Evolutionary conservation across 2,329 filamentous ascomycete species (phyloP).

Genomic region (Botryotinia narcissicola): DNA sequence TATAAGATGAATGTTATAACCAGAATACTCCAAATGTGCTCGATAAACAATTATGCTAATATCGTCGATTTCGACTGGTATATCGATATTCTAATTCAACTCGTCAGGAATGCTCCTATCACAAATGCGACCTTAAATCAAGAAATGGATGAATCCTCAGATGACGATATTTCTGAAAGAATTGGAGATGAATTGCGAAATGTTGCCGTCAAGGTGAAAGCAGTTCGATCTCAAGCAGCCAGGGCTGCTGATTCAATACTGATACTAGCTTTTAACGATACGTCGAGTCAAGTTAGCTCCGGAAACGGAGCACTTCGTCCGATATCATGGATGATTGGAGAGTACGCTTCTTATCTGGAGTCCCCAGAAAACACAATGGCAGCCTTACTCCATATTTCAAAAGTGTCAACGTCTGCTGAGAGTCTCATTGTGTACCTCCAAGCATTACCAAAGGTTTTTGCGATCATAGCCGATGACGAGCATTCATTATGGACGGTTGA

Average conservation of each 20-base stretch:
- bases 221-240: slow-evolving; percentile 75
- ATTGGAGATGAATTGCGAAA: slow-evolving; percentile 88
- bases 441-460: slow-evolving; percentile 81
- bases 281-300: slow-evolving; percentile 53
- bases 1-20: slow-evolving; percentile 82
- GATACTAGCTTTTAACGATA: slow-evolving; percentile 54
- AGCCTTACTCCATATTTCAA: slow-evolving; percentile 66
- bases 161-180: slow-evolving; percentile 55
- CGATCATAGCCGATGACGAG: slow-evolving; percentile 65
- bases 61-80: slow-evolving; percentile 97
- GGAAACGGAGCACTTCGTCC: slow-evolving; percentile 69
- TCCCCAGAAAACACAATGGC: slow-evolving; percentile 71
- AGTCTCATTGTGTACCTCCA: slow-evolving; percentile 80
- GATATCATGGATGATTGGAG: slow-evolving; percentile 81
- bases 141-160: slow-evolving; percentile 19
- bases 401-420: slow-evolving; percentile 53
- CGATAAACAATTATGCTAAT: slow-evolving; percentile 81
- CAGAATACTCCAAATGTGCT: slow-evolving; percentile 85
- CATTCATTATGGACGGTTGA: slow-evolving; percentile 67
- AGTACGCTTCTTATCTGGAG: slow-evolving; percentile 73
- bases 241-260: slow-evolving; percentile 77
- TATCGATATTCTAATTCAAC: slow-evolving; percentile 81
- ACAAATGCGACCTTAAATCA: slow-evolving; percentile 40
- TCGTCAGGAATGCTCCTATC: slow-evolving; percentile 69
- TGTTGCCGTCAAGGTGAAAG: slow-evolving; percentile 86